These are phyloP conservation scores for Verticillium longisporum DNA, from an alignment of 2,329 filamentous ascomycete species.

Conservation along the genomic window DNA sequence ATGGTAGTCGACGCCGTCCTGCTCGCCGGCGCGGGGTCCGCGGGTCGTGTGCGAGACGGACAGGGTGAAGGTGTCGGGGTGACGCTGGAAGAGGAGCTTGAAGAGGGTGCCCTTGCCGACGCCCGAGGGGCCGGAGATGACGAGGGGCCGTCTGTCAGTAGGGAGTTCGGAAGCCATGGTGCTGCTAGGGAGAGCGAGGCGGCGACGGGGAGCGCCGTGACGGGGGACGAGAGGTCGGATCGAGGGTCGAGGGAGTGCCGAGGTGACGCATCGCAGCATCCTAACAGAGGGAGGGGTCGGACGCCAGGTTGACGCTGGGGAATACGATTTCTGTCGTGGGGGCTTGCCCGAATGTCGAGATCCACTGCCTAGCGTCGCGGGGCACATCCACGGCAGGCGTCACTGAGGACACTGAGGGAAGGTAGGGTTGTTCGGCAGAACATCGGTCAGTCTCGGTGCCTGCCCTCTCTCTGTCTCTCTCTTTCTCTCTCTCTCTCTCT, in stretches of 20 bases:
- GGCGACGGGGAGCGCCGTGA: slow-evolving; percentile 7
- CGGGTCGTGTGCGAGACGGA: slow-evolving; percentile 76
- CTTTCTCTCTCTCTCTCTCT: no score
- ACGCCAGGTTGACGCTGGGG: not conserved
- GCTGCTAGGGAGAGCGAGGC: not conserved
- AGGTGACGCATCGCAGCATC: not conserved
- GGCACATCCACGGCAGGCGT: not conserved
- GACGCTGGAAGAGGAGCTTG: slow-evolving; percentile 56
- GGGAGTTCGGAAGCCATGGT: slow-evolving; percentile 20
- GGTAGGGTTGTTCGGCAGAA: not conserved
- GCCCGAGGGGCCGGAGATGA: slow-evolving; percentile 75
- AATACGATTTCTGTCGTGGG: not conserved
- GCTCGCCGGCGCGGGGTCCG: slow-evolving; percentile 65
- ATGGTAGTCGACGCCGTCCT: slow-evolving; percentile 74
- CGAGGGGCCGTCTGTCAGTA: slow-evolving; percentile 56
- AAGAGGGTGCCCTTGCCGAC: slow-evolving; percentile 78
- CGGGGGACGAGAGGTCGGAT: not conserved
- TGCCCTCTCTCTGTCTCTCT: no score
- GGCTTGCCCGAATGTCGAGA: not conserved
- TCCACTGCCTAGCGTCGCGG: not conserved
- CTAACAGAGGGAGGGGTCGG: not conserved
- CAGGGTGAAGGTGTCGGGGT: slow-evolving; percentile 44
- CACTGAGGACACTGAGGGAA: not conserved
- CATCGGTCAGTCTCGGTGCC: no score
- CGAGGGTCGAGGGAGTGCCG: not conserved